A percentile compares a stretch with the other conserved stretches of the same genome.
Evolutionary conservation across 768 basidiomycete genomes (phyloP).

Genomic region (Naematelia aurantialba): DNA sequence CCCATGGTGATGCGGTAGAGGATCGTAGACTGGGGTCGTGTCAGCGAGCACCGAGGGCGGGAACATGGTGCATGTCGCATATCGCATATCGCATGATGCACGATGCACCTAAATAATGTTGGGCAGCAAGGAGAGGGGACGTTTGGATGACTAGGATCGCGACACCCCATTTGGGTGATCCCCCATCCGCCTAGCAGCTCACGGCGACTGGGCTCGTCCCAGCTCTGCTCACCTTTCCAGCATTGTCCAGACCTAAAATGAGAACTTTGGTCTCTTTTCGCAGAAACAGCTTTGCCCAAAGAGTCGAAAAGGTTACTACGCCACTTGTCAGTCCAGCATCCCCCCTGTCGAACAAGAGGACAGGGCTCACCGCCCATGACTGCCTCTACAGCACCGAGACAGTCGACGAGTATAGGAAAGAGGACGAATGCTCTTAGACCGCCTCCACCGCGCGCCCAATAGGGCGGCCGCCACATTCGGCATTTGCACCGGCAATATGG

Average conservation of each 20-base stretch:
- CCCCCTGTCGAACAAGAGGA: neutral
- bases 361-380: slow-evolving; percentile 32
- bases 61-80: too few species aligned
- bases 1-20: slow-evolving; percentile 50
- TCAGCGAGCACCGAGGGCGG: too few species aligned
- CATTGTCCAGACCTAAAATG: slow-evolving; percentile 51
- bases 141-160: too few species aligned
- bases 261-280: slow-evolving; percentile 49
- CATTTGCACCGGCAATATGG: neutral
- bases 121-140: too few species aligned
- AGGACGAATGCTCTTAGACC: neutral
- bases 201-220: too few species aligned
- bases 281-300: slow-evolving; percentile 47
- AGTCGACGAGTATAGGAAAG: neutral
- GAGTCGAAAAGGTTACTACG: slow-evolving; percentile 44
- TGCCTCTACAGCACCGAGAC: neutral
- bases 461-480: neutral
- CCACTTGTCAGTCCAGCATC: neutral
- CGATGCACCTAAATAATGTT: neutral
- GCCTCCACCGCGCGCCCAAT: slow-evolving; percentile 3
- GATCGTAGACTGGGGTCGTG: slow-evolving; percentile 36
- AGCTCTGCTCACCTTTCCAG: slow-evolving; percentile 43
- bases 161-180: too few species aligned
- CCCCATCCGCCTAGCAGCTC: too few species aligned
- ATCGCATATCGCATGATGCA: neutral